Percentiles rank a stretch among this genome's conserved stretches.
Evolutionary conservation across 441 rosid genomes (phyloP).

Genomic region (Corymbia citriodora): DNA sequence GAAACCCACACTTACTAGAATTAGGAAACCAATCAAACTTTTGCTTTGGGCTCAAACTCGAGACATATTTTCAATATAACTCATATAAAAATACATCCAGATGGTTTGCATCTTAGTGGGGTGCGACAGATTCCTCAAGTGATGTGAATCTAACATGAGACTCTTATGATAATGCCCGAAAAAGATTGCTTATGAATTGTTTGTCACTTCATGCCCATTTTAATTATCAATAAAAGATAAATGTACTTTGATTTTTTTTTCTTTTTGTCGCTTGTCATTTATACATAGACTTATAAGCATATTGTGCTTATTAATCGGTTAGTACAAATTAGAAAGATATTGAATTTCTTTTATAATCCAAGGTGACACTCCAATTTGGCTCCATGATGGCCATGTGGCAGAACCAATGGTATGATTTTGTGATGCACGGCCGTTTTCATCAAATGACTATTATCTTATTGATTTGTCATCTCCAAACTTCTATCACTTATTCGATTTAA

Average conservation of each 20-base stretch:
- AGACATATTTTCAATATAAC: too few relatives aligned
- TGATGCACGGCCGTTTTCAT: too few relatives aligned
- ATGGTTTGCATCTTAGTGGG: not conserved
- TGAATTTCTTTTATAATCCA: not conserved
- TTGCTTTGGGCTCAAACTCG: too few relatives aligned
- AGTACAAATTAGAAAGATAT: not conserved
- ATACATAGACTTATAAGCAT: not conserved
- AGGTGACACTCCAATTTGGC: not conserved
- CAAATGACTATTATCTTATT: too few relatives aligned
- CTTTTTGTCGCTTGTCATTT: not conserved
- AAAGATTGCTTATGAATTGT: accelerated
- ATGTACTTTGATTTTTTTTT: not conserved
- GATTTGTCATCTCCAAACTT: too few relatives aligned
- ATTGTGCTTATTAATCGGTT: not conserved
- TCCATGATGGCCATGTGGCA: too few relatives aligned
- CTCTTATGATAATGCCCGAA: not conserved
- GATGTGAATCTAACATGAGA: not conserved
- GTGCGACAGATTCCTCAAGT: accelerated
- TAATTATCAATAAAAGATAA: not conserved
- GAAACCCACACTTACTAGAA: too few relatives aligned
- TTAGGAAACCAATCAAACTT: too few relatives aligned
- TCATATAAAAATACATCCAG: not conserved
- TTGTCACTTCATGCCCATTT: not conserved
- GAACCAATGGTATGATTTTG: too few relatives aligned
- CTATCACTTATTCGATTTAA: too few relatives aligned